Evolutionary conservation across 352 stramenopile genomes (phyloP), one percentile per base, ranked within the genome.

Genomic region (Peronospora destructor): DNA sequence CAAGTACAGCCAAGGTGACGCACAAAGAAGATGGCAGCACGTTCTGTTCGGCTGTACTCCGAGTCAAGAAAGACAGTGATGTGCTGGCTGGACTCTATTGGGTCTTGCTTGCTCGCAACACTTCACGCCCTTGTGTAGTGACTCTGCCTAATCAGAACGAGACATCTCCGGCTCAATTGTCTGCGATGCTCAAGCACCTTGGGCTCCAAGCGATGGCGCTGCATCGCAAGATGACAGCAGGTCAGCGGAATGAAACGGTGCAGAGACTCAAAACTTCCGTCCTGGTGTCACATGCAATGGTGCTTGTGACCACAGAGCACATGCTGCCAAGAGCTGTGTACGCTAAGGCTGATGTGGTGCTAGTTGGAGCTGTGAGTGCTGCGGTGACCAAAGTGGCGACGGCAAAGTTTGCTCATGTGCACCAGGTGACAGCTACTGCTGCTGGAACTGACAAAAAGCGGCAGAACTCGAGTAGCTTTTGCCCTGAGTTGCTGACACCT

Each of bases 241-340:
- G 55, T 1, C 76, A 89, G 48, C 63, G 76, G 38, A 65, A 75
- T 17, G 71, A 84, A 41, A 70, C 57, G 36, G 49, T 85, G 42
- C 59, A 86, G 41, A 65, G 76, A 25, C 53, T 87, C 12, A 53
- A 57, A 14, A 47, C 38, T 14, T 37, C 25, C 10, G 34, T 33
- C 7, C 32, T 52, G 1, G 16, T 47, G 10, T 49, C 52, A 10
- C 56, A 66, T 40, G 58, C 68, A 11, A 21, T 76, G 10, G 63
- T 89, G 35, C 48, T 88, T 8, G 75, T 87, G 23, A 80, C 68
- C 2, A 85, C 68, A 3, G 76, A 86, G 45, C 73, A 85, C 42
- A 73, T 85, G 25, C 46, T 81, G 17, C 35, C 60, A 1, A 69
- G 50, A 30, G 50, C 59, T 7, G 47, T 63, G 1, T 67, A 50